A percentile compares a stretch with the other conserved stretches of the same genome.
phyloP scores from a whole-genome alignment of 2,329 filamentous ascomycete species.

The Cladosporium austrohemisphaericum region DNA sequence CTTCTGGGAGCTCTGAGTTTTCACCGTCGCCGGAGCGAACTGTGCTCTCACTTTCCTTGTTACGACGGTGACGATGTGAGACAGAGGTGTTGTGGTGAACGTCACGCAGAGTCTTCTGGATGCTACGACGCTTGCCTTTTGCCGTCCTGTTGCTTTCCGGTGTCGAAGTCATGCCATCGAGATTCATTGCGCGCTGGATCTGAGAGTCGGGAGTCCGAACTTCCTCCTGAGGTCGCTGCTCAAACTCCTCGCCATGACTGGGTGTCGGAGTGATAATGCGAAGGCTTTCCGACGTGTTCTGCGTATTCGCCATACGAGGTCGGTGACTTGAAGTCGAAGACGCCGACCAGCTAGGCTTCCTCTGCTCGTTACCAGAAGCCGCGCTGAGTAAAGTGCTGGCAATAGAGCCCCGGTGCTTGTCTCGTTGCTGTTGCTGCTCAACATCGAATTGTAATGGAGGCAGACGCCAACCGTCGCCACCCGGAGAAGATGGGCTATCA shows the following conservation, averaged over 20 bases:
- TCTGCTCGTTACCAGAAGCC: constrained; percentile 8
- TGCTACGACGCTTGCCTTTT: constrained; percentile 70
- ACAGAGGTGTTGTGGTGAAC: constrained; percentile 44
- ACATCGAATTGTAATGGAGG: constrained; percentile 33
- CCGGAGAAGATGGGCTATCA: constrained; percentile 32
- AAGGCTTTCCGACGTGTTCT: not conserved
- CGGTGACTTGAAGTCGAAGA: constrained; percentile 29
- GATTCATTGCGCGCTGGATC: constrained; percentile 1
- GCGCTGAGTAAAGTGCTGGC: constrained; percentile 29
- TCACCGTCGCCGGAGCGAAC: constrained; percentile 40
- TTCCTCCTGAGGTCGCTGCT: constrained; percentile 2
- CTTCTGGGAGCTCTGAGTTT: constrained; percentile 45
- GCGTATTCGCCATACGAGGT: not conserved
- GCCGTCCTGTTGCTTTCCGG: constrained; percentile 25
- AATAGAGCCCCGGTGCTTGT: constrained; percentile 35
- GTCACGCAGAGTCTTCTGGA: constrained; percentile 87
- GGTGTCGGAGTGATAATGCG: not conserved
- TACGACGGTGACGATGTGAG: constrained; percentile 66
- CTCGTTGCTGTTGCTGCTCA: constrained; percentile 15
- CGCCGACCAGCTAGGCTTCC: constrained; percentile 24
- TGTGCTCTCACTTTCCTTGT: constrained; percentile 67
- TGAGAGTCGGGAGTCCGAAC: constrained; percentile 4
- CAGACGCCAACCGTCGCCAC: constrained; percentile 28
- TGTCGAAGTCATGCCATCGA: constrained; percentile 17
- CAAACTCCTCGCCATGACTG: constrained; percentile 4